Conservation (phyloP, 208 protist genomes). For the Kentomonas sorsogonicus region DNA sequence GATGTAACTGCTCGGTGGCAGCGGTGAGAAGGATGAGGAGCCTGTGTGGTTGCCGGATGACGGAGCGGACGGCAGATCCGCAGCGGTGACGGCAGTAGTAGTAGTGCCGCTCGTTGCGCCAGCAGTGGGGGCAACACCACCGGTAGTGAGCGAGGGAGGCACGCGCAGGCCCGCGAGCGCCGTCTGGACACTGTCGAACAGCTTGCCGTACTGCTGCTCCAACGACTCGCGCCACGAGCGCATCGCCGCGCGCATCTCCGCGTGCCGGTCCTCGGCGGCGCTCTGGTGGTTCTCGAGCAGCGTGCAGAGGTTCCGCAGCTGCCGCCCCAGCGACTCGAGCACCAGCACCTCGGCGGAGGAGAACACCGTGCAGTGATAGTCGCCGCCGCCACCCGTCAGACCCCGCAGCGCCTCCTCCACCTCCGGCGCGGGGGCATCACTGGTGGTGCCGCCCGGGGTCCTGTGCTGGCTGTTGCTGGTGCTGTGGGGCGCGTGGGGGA, state of each 20-base stretch:
- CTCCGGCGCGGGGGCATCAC: neutral
- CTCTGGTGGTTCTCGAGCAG: slow-evolving; percentile 41
- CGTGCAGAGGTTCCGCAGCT: slow-evolving; percentile 41
- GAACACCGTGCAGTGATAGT: too few species aligned
- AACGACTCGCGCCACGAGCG: slow-evolving; percentile 24
- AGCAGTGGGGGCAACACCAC: too few species aligned
- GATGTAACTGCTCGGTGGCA: too few species aligned
- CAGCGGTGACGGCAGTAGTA: too few species aligned
- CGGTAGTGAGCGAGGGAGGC: too few species aligned
- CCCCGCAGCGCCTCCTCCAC: neutral
- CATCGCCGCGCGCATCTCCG: slow-evolving; percentile 14
- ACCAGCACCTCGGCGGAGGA: slow-evolving; percentile 11
- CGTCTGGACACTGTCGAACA: slow-evolving; percentile 9
- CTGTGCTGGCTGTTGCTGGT: neutral
- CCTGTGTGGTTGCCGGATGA: too few species aligned
- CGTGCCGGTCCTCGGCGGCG: slow-evolving; percentile 13
- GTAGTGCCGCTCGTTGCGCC: too few species aligned
- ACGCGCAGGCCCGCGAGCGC: neutral
- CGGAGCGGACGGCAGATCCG: too few species aligned
- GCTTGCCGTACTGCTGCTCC: slow-evolving; percentile 10
- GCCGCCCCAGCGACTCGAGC: slow-evolving; percentile 17
- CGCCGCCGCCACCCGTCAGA: neutral
- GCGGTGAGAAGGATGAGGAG: too few species aligned
- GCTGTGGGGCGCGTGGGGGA: neutral
- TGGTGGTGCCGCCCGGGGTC: neutral